phyloP scores from a whole-genome alignment of 2,329 filamentous ascomycete species.

The Xylariaceae sp. region DNA sequence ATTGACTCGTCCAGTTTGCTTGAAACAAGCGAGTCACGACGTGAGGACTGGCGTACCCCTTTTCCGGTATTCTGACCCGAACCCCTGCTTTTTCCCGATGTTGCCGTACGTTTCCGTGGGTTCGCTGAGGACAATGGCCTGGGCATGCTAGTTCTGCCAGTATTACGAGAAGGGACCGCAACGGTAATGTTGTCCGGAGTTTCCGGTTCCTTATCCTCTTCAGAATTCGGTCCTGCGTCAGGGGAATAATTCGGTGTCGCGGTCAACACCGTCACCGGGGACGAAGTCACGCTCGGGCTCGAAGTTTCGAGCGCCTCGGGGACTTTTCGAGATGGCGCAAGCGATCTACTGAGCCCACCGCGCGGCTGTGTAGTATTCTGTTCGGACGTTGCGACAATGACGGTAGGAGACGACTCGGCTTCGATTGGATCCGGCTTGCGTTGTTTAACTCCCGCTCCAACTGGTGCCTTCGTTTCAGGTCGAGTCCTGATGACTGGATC shows the following conservation, averaged over 20 bases:
- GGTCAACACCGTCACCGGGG: slow-evolving; percentile 27
- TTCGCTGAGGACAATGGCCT: slow-evolving; percentile 20
- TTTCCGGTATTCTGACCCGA: slow-evolving; percentile 27
- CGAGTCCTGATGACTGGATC: slow-evolving; percentile 1
- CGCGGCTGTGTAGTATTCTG: slow-evolving; percentile 20
- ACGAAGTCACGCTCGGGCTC: slow-evolving; percentile 24
- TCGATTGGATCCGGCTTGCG: slow-evolving; percentile 3
- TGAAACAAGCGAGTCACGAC: slow-evolving; percentile 40
- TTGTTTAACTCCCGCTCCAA: neutral
- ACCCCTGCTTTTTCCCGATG: neutral
- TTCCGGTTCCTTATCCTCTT: slow-evolving; percentile 13
- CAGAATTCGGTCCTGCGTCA: slow-evolving; percentile 26
- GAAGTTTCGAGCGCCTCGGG: slow-evolving; percentile 14
- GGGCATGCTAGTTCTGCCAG: slow-evolving; percentile 10
- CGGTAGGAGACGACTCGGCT: slow-evolving; percentile 22
- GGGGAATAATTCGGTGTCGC: slow-evolving; percentile 27
- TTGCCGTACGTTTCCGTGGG: slow-evolving; percentile 22
- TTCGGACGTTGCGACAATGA: slow-evolving; percentile 25
- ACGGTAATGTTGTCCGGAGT: neutral
- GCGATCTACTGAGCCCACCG: slow-evolving; percentile 15
- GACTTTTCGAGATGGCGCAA: slow-evolving; percentile 22
- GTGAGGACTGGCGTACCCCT: slow-evolving; percentile 22
- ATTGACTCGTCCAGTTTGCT: slow-evolving; percentile 43
- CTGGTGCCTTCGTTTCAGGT: neutral
- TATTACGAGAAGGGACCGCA: slow-evolving; percentile 30